Conservation (phyloP, 306 rosid species). For the Quercus bicolor region DNA sequence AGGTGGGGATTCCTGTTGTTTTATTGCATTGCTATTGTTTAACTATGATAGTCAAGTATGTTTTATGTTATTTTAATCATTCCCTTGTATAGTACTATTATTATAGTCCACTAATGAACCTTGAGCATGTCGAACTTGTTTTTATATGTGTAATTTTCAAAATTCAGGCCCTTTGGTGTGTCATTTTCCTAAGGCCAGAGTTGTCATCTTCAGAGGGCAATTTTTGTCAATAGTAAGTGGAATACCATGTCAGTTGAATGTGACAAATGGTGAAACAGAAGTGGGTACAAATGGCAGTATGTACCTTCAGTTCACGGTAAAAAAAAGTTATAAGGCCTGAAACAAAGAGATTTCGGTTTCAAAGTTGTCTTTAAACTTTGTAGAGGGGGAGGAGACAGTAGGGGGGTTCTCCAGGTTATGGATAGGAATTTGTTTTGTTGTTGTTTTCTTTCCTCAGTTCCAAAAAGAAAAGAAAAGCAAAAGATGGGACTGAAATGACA, state of each 20-base stretch:
- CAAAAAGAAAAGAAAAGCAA: too few relatives aligned
- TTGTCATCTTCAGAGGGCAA: constrained; percentile 26
- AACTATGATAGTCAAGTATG: neutral
- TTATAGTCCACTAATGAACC: neutral
- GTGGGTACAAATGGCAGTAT: constrained; percentile 26
- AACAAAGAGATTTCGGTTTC: too few relatives aligned
- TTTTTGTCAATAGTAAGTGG: constrained; percentile 41
- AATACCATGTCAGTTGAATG: constrained; percentile 50
- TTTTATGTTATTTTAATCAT: neutral
- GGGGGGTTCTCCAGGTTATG: too few relatives aligned
- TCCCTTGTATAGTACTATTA: neutral
- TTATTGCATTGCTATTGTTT: neutral
- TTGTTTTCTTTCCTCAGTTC: too few relatives aligned
- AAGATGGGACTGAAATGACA: too few relatives aligned
- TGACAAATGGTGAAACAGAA: constrained; percentile 36
- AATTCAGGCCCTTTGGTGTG: constrained; percentile 19
- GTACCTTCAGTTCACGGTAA: constrained; percentile 18
- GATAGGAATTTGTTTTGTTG: too few relatives aligned
- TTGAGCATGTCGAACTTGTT: neutral
- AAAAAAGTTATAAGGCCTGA: too few relatives aligned
- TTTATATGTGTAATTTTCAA: neutral
- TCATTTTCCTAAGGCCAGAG: constrained; percentile 12
- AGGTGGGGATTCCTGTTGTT: constrained; percentile 26
- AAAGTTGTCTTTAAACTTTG: too few relatives aligned
- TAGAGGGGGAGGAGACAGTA: too few relatives aligned